These are phyloP conservation scores for Astrothelium subdiscretum DNA, from an alignment of 495 filamentous ascomycete species.

Conservation along the genomic window DNA sequence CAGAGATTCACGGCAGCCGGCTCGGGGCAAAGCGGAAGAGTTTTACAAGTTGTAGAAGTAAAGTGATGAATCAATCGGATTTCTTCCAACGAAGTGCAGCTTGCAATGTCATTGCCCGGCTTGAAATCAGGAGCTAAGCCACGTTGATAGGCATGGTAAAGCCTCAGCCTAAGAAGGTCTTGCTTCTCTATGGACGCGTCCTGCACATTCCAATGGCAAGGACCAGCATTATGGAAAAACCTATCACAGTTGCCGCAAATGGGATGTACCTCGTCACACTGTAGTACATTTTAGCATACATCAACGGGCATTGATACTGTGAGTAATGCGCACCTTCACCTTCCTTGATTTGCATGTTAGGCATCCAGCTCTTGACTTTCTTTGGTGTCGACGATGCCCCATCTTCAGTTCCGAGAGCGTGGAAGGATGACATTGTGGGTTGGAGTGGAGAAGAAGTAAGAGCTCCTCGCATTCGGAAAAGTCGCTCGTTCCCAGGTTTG, in stretches of 20 bases:
- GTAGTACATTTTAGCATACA: background rate
- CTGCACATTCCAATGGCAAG: background rate
- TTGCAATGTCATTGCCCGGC: background rate
- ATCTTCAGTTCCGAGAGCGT: background rate
- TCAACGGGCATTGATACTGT: background rate
- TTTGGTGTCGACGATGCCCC: background rate
- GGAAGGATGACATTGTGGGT: background rate
- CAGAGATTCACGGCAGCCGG: background rate
- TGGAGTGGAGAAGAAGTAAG: background rate
- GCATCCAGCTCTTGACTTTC: background rate
- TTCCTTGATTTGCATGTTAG: background rate
- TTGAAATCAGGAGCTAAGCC: background rate
- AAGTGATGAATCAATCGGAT: background rate
- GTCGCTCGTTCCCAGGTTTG: no score
- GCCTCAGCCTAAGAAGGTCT: background rate
- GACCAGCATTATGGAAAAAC: background rate
- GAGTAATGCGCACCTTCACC: background rate
- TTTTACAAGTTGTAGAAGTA: background rate
- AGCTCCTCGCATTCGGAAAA: background rate
- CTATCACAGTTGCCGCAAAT: background rate
- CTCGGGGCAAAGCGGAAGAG: background rate
- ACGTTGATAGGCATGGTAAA: background rate
- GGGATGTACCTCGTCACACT: background rate
- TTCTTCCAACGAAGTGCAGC: background rate
- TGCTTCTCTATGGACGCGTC: background rate